These are phyloP conservation scores for Salvia sclarea DNA, from an alignment of 305 asterid genomes.

Conservation along the genomic window DNA sequence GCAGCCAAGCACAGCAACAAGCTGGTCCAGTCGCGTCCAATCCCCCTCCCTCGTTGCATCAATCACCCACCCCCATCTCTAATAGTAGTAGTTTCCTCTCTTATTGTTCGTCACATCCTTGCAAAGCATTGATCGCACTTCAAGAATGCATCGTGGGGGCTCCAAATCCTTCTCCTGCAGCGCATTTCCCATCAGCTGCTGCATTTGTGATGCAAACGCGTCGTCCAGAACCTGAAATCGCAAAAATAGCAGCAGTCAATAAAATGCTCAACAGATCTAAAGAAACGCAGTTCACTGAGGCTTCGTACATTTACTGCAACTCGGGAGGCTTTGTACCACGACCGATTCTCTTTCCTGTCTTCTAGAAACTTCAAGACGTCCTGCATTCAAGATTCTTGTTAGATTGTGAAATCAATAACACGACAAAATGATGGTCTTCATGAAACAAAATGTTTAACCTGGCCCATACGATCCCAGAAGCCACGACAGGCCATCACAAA, in stretches of 20 bases:
- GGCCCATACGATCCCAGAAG: slow-evolving; percentile 98
- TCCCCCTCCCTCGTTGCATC: neutral
- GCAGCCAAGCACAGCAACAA: neutral
- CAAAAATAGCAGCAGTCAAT: neutral
- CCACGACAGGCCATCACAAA: slow-evolving; percentile 74
- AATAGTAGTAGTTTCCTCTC: slow-evolving; percentile 64
- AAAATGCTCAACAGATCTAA: neutral
- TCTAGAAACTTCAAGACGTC: slow-evolving; percentile 77
- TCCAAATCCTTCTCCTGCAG: slow-evolving; percentile 79
- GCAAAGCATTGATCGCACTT: slow-evolving; percentile 90
- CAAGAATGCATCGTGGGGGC: slow-evolving; percentile 71
- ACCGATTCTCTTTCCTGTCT: slow-evolving; percentile 71
- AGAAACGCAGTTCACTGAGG: neutral
- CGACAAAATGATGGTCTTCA: neutral
- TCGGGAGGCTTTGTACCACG: slow-evolving; percentile 83
- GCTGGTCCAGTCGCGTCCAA: neutral
- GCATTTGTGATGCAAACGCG: slow-evolving; percentile 87
- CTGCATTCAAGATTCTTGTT: slow-evolving; percentile 44
- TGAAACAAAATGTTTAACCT: slow-evolving; percentile 42
- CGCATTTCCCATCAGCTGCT: slow-evolving; percentile 71
- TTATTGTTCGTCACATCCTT: slow-evolving; percentile 64
- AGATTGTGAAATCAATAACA: neutral
- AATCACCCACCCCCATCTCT: slow-evolving; percentile 16
- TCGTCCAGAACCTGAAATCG: slow-evolving; percentile 67
- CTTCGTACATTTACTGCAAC: slow-evolving; percentile 67